A percentile compares a stretch with the other conserved stretches of the same genome.
Conservation (phyloP, 371 early-diverging fungal genomes). For the Neoconidiobolus thromboides region DNA sequence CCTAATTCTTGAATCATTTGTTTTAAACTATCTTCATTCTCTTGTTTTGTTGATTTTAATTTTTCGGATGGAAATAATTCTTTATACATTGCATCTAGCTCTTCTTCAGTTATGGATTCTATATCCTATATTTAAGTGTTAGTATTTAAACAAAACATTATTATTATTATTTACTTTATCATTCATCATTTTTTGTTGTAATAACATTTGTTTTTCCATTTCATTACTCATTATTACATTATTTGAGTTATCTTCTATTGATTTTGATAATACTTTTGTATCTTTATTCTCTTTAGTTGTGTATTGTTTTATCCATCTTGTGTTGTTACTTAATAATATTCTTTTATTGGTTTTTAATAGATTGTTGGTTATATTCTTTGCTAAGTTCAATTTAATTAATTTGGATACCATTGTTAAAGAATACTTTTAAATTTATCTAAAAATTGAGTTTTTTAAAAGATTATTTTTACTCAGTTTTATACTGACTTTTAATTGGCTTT, state of each 20-base stretch:
- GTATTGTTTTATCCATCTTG: no score
- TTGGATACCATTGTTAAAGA: no score
- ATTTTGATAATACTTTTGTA: no score
- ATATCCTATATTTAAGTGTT: slow-evolving; percentile 39
- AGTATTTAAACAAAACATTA: slow-evolving; percentile 63
- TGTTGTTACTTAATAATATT: no score
- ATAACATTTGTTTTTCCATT: slow-evolving; percentile 60
- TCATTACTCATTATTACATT: slow-evolving; percentile 62
- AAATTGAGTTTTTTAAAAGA: no score
- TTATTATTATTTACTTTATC: slow-evolving; percentile 39
- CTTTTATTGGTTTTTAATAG: no score
- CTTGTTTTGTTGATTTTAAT: slow-evolving; percentile 15
- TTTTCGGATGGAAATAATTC: not conserved
- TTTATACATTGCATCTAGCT: not conserved
- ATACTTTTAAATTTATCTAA: no score
- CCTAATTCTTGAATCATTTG: not conserved
- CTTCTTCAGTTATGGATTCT: not conserved
- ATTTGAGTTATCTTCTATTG: slow-evolving; percentile 42
- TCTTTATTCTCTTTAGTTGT: no score
- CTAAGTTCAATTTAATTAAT: no score
- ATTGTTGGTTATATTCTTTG: no score
- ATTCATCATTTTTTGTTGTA: slow-evolving; percentile 65
- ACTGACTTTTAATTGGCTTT: no score
- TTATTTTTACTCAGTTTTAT: no score
- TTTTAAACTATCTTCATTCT: not conserved